A percentile compares a stretch with the other conserved stretches of the same genome.
phyloP scores from a whole-genome alignment of 345 rosid species.

The Lepidium didymum region DNA sequence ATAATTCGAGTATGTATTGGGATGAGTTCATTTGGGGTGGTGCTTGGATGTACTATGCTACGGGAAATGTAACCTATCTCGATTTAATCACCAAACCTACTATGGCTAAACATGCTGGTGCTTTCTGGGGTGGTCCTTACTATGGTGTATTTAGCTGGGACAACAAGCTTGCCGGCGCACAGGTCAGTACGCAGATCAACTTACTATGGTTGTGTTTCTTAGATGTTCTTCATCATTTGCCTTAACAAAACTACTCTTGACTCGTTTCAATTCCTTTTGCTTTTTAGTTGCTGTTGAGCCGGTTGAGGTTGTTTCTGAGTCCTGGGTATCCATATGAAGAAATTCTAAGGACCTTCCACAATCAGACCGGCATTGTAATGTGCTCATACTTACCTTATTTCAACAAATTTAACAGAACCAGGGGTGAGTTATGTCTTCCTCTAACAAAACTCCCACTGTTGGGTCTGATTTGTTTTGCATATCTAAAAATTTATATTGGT shows the following conservation, averaged over 20 bases:
- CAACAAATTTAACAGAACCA: conserved; percentile 64
- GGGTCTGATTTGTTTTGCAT: conserved; percentile 5
- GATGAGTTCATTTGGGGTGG: conserved; percentile 97
- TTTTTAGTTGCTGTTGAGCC: conserved; percentile 63
- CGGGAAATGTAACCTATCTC: conserved; percentile 76
- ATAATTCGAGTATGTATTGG: conserved; percentile 84
- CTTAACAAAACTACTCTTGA: background rate
- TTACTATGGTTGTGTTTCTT: conserved; percentile 1
- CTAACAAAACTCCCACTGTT: background rate
- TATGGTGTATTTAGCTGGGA: conserved; percentile 97
- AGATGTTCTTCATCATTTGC: background rate
- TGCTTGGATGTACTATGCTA: conserved; percentile 92
- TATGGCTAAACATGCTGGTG: conserved; percentile 86
- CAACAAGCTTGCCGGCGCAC: conserved; percentile 95
- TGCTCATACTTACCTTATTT: conserved; percentile 69
- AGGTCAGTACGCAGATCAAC: conserved; percentile 40
- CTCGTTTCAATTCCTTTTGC: background rate
- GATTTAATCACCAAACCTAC: conserved; percentile 63
- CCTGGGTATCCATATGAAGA: conserved; percentile 96
- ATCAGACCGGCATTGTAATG: conserved; percentile 79
- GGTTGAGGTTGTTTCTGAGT: conserved; percentile 79
- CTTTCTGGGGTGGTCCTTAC: conserved; percentile 84
- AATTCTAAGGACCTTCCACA: conserved; percentile 77
- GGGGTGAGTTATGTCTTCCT: conserved; percentile 34
- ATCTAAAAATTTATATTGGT: conserved; percentile 1